Base-by-base conservation (phyloP, 2,329 filamentous ascomycete species). In the Aurifilum marmelostoma region DNA sequence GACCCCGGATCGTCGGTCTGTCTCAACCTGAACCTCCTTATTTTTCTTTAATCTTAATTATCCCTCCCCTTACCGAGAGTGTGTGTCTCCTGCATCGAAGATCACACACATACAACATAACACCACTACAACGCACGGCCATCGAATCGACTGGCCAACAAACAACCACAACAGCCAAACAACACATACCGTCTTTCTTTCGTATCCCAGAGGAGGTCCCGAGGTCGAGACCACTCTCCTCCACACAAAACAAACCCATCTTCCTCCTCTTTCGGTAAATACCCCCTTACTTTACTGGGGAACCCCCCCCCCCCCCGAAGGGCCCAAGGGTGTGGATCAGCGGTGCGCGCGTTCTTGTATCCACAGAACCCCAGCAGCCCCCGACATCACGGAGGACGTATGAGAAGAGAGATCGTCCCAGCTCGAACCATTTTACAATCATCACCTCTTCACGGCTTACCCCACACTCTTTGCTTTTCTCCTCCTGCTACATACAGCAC, bases 41-140 rank as follows among this genome's bases (percentile, higher is more conserved):
- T 37, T 52, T 37, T 32, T 39, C 37, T 8, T 8, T 34, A n/a
- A n/a, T n/a, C n/a, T n/a, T n/a, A n/a, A n/a, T 54, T 47, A 27
- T 39, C 41, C 21, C 41, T 47, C n/a, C 41, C 41, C 41, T 47
- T 47, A 21, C 41, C 41, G 41, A 43, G 24, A n/a, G n/a, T n/a
- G n/a, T 21, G 32, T 27, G 32, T 24, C 47, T 54, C 16, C 41
- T 50, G 43, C 62, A 34, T 43, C 12, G n/a, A 16, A 64, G 32
- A 56, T 41, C 32, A 27, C 50, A 54, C 63, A 65, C 50, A 37
- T 47, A 65, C n/a, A n/a, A n/a, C n/a, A n/a, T n/a, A n/a, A n/a
- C 63, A 37, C 32, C 50, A 39, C 63, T 9, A 56, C 34, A 39
- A 32, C 21, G 56, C 56, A 59, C 56, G 56, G 56, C 11, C 56